A percentile compares a stretch with the other conserved stretches of the same genome.
Evolutionary conservation across 2,329 filamentous ascomycete genomes (phyloP).

Genomic region (Sodiomyces alkalinus): DNA sequence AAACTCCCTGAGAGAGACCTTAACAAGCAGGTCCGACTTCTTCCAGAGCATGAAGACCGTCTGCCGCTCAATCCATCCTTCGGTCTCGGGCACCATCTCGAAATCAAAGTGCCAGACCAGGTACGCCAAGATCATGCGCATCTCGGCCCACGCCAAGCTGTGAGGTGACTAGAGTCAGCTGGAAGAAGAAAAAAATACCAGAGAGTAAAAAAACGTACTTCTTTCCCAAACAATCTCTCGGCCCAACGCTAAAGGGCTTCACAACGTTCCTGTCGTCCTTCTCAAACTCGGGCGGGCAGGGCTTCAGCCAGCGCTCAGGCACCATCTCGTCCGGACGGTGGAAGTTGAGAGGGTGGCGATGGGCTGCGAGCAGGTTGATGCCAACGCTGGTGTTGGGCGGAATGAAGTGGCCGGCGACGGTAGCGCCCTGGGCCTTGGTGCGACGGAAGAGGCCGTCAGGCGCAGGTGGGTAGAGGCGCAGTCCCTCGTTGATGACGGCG

Average conservation of each 20-base stretch:
- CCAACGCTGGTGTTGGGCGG: slow-evolving; percentile 7
- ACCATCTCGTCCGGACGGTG: slow-evolving; percentile 16
- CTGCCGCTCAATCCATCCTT: slow-evolving; percentile 22
- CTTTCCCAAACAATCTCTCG: slow-evolving; percentile 5
- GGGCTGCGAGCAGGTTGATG: slow-evolving; percentile 14
- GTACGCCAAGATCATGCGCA: slow-evolving; percentile 30
- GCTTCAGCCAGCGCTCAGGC: slow-evolving; percentile 16
- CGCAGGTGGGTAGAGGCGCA: slow-evolving; percentile 6
- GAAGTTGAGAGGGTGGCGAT: slow-evolving; percentile 18
- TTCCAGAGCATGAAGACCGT: slow-evolving; percentile 23
- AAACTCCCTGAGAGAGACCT: too few relatives aligned
- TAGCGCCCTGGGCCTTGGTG: slow-evolving; percentile 6
- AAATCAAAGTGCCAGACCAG: slow-evolving; percentile 35
- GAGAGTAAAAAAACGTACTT: too few relatives aligned
- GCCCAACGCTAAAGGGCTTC: slow-evolving; percentile 4
- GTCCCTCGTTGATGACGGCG: slow-evolving; percentile 6
- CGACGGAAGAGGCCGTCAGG: slow-evolving; percentile 6
- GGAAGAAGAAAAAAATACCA: slow-evolving; percentile 24
- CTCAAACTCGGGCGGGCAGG: background rate
- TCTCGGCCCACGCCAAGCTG: slow-evolving; percentile 33
- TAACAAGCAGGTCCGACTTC: slow-evolving; percentile 13
- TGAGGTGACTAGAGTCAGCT: slow-evolving; percentile 9
- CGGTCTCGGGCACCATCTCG: slow-evolving; percentile 16
- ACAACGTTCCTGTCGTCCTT: slow-evolving; percentile 3
- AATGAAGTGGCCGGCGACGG: slow-evolving; percentile 5